Base-by-base conservation (phyloP, 305 asterid species). In the Fraxinus baroniana region DNA sequence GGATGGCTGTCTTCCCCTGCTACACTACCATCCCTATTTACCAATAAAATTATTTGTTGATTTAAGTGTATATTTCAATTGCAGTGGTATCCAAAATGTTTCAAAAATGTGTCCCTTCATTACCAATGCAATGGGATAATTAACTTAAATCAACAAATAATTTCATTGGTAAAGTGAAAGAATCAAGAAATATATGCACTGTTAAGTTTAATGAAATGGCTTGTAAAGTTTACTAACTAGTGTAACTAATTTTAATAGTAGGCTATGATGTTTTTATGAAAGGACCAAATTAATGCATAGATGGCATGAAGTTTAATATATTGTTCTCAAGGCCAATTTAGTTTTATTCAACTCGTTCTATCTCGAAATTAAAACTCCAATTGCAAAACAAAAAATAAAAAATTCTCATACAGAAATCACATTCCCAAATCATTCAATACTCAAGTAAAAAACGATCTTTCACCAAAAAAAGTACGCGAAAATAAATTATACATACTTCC, bases 401-500 rank as follows among this genome's bases (percentile, higher is more conserved):
- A 78, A 26, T 26, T 44, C 81, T 22, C 26, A 71, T 37, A 82
- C 55, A 22, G 66, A 66, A 68, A 10, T 24, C 37, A 68, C n/a
- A 68, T 33, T 46, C 28, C 62, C 72, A 80, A 32, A 22, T 46
- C 55, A 39, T 26, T 28, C 74, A 81, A 62, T 66, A 35, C 52
- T 75, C 79, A 71, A 44, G 20, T n/a, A 44, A 49, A 44, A 55
- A 9, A 75, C 26, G 17, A 24, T 55, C 1, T 64, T 7, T 10
- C 49, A 7, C 60, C 0, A 39, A 46, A 37, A 39, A 17, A 10
- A 24, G 62, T 41, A 5, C 3, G 28, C 7, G 4, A 5, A 44
- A 39, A 24, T 1, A 8, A 18, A 76, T 24, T 2, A 13, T 6
- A 49, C 93, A 49, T 93, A 96, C 99, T 86, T 88, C 95, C 98